These are phyloP conservation scores for Camillea tinctor DNA, from an alignment of 2,329 filamentous ascomycete genomes.

Conservation along the genomic window DNA sequence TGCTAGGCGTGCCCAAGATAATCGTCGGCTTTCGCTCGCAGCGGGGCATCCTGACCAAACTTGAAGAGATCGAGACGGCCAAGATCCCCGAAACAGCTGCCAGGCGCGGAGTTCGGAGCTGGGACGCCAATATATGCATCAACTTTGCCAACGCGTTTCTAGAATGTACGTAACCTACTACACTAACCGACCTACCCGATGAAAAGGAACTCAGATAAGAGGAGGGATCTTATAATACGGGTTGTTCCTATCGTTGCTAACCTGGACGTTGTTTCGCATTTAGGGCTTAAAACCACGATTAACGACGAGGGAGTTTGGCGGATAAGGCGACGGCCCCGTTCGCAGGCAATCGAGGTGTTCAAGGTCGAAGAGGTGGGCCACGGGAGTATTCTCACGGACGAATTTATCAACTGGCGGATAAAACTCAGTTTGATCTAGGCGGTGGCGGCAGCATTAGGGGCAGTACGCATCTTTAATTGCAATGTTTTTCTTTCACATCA, in stretches of 20 bases:
- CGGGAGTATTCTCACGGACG: constrained; percentile 71
- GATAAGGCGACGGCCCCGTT: constrained; percentile 65
- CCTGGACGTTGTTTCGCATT: not conserved
- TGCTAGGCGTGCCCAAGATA: constrained; percentile 89
- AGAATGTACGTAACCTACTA: constrained; percentile 56
- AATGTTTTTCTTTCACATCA: not conserved
- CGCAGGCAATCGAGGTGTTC: constrained; percentile 69
- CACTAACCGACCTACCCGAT: not conserved
- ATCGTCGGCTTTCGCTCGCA: constrained; percentile 83
- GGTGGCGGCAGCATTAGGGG: constrained; percentile 8
- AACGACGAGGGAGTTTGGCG: constrained; percentile 78
- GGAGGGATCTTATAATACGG: constrained; percentile 6
- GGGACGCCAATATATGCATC: constrained; percentile 93
- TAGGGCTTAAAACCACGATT: constrained; percentile 63
- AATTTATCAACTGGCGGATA: constrained; percentile 75
- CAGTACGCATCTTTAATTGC: not conserved
- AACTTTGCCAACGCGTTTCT: constrained; percentile 82
- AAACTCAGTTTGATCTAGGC: constrained; percentile 39
- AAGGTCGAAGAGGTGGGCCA: constrained; percentile 72
- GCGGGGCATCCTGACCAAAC: constrained; percentile 65
- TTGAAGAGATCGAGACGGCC: constrained; percentile 79
- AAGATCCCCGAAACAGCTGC: constrained; percentile 75
- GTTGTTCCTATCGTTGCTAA: constrained; percentile 15
- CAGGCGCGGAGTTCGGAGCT: constrained; percentile 62
- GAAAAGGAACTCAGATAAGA: not conserved